Evolutionary conservation across 441 rosid genomes (phyloP), one percentile per base, ranked within the genome.

Genomic region (Adansonia grandidieri): DNA sequence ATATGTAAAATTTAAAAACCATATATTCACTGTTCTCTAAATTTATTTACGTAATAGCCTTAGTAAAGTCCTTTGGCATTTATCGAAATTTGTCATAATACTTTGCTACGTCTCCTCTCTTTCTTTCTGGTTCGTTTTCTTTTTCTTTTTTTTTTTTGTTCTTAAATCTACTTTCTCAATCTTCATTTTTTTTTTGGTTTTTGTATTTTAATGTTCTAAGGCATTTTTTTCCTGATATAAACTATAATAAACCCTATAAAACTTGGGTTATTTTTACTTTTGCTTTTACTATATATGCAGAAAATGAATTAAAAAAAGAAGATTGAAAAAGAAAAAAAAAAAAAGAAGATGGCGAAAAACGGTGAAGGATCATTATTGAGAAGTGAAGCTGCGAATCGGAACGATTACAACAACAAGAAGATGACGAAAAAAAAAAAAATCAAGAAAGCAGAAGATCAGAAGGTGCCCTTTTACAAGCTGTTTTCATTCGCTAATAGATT

Each of bases 401-500:
- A 28, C 32, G 51, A 15, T 32, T 6, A 42, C 10, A 50, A 17
- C 11, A 61, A 22, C 76, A 42, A 48, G 11, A 56, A 56, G 44
- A 40, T 4, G 44, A 1, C 5, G 44, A 4, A 4, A 40, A 28
- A 28, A 28, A 28, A 28, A 28, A 28, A 28, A 28, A 28, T 28
- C 1, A 53, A 45, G 64, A 42, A 66, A 14, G 42, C 58, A 6
- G 81, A 45, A 15, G 54, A 76, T 74, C 89, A 91, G 84, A 91
- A 82, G 79, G 90, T 91, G 28, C 51, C 93, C 4, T 84, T 89
- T 51, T 85, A 80, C 45, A 88, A 88, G 86, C 85, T 91, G 65
- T 92, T 92, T 67, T 69, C 85, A 9, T 92, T 89, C 37, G 95
- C 95, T 0, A 92, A 92, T 75, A 77, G 50, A 75, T 40, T 61